Conservation (phyloP, 2,329 filamentous ascomycete genomes). For the Podosphaera fusca region DNA sequence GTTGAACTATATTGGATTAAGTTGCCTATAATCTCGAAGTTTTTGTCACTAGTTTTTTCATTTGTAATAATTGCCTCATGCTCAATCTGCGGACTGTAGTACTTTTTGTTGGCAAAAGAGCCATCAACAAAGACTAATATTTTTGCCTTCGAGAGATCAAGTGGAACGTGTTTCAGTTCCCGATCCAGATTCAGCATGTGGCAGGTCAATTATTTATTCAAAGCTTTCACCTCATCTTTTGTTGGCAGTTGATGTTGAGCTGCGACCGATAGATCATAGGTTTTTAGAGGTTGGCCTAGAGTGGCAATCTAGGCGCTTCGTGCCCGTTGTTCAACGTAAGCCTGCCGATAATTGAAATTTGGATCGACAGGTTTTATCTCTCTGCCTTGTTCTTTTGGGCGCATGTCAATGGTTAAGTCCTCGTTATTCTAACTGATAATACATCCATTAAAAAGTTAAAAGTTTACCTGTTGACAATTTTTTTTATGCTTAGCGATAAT, state of each 20-base stretch:
- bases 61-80: not conserved
- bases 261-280: slow-evolving; percentile 3
- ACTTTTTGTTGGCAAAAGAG: not conserved
- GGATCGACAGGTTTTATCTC: not conserved
- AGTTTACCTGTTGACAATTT: not conserved
- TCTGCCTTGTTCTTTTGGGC: not conserved
- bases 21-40: not conserved
- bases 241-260: not conserved
- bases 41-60: not conserved
- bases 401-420: not conserved
- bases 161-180: not conserved
- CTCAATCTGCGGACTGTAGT: not conserved
- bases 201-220: not conserved
- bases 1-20: too few relatives aligned
- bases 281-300: slow-evolving; percentile 1
- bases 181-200: not conserved
- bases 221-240: not conserved
- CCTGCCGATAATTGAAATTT: not conserved
- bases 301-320: not conserved
- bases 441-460: not conserved
- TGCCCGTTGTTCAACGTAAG: too few relatives aligned
- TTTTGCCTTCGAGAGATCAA: not conserved
- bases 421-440: not conserved
- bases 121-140: not conserved
- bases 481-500: not conserved